phyloP scores from a whole-genome alignment of 495 filamentous ascomycete genomes.

The Sordaria brevicollis region DNA sequence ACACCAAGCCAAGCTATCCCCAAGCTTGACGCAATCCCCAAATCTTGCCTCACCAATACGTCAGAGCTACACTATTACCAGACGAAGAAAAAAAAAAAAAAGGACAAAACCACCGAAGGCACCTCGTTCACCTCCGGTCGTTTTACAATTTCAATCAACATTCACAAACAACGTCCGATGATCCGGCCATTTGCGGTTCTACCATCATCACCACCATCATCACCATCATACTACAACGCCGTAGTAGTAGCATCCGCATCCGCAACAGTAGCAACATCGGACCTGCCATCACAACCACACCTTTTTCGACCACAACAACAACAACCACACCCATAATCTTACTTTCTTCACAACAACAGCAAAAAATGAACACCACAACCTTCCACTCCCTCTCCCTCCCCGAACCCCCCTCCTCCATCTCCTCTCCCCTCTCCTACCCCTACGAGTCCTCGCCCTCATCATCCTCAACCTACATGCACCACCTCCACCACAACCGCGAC shows the following conservation, averaged over 20 bases:
- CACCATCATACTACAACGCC: not conserved
- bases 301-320: not conserved
- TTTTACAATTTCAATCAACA: not conserved
- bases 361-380: not conserved
- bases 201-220: not conserved
- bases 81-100: not conserved
- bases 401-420: constrained; percentile 6
- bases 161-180: constrained; percentile 7
- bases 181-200: constrained; percentile 4
- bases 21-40: not conserved
- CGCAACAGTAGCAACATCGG: constrained; percentile 1
- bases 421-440: not conserved
- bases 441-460: not conserved
- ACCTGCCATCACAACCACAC: not conserved
- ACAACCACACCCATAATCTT: not conserved
- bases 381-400: constrained; percentile 1
- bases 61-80: not conserved
- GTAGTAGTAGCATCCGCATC: not conserved
- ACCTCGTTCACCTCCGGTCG: not conserved
- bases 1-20: not conserved
- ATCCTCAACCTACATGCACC: not conserved
- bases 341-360: not conserved
- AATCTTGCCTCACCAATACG: not conserved
- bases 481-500: constrained; percentile 28
- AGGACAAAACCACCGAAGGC: not conserved